phyloP scores from a whole-genome alignment of 1,284 basidiomycete genomes.

The Ceratobasidium sp. region DNA sequence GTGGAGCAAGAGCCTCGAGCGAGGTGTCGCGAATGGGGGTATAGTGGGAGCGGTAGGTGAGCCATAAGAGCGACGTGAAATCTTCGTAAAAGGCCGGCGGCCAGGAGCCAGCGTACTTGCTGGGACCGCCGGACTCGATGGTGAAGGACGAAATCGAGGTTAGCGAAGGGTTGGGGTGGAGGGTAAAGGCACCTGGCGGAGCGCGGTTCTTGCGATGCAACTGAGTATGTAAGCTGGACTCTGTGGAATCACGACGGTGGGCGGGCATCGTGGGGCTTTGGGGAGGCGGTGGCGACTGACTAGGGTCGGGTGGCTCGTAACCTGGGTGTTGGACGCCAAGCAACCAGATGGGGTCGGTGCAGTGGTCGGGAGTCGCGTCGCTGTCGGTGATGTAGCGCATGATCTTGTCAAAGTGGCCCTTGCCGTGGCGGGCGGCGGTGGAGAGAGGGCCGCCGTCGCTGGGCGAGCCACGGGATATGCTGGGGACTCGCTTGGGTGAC shows the following conservation, averaged over 20 bases:
- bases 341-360: constrained; percentile 84
- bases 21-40: constrained; percentile 81
- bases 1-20: constrained; percentile 65
- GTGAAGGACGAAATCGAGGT: constrained; percentile 51
- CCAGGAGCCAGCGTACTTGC: constrained; percentile 62
- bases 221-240: constrained; percentile 54
- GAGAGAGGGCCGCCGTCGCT: constrained; percentile 61
- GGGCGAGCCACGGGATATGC: constrained; percentile 29
- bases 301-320: constrained; percentile 67
- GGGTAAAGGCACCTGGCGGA: constrained; percentile 50
- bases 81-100: constrained; percentile 89
- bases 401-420: constrained; percentile 80
- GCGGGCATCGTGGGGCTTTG: constrained; percentile 42
- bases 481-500: constrained; percentile 27
- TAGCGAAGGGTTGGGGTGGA: constrained; percentile 52
- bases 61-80: constrained; percentile 89
- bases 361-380: constrained; percentile 85
- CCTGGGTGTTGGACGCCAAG: constrained; percentile 84
- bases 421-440: constrained; percentile 74
- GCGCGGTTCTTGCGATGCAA: constrained; percentile 59
- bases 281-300: constrained; percentile 49
- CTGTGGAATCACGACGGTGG: constrained; percentile 53
- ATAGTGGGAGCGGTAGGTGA: constrained; percentile 93
- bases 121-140: constrained; percentile 52
- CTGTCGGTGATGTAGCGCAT: constrained; percentile 87